These are phyloP conservation scores for Picea abies DNA, from an alignment of 83 land plant genomes.

Conservation along the genomic window DNA sequence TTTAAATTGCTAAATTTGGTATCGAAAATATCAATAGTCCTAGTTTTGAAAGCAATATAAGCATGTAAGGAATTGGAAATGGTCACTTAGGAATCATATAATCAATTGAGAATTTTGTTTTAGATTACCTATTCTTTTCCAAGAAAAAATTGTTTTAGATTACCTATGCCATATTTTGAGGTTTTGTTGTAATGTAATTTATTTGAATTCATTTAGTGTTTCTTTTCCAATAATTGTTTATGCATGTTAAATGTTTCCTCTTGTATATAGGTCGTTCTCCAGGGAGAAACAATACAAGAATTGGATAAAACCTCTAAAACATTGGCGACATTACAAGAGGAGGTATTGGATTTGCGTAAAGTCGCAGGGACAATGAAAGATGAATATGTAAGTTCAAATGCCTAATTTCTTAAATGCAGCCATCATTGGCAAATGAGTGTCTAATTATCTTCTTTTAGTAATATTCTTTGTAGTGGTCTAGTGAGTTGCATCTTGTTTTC, in stretches of 20 bases:
- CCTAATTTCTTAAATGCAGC: neutral
- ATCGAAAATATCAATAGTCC: no score
- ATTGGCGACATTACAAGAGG: constrained; percentile 53
- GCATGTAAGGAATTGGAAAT: no score
- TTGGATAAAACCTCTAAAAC: constrained; percentile 66
- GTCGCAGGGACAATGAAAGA: constrained; percentile 44
- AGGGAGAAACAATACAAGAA: constrained; percentile 95
- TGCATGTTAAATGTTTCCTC: neutral
- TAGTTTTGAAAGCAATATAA: no score
- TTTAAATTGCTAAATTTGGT: no score
- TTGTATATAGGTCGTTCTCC: constrained; percentile 76
- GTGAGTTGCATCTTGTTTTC: neutral
- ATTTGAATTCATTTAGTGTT: neutral
- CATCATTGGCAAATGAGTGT: neutral
- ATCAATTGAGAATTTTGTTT: no score
- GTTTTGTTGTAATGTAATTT: no score
- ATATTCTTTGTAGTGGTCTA: neutral
- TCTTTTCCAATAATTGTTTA: neutral
- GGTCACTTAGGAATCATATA: no score
- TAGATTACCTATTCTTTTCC: no score
- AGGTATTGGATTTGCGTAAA: constrained; percentile 56
- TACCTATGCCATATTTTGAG: no score
- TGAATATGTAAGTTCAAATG: constrained; percentile 60
- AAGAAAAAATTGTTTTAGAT: no score
- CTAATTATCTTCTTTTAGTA: neutral